Evolutionary conservation across 257 asterid species (phyloP).

Genomic region (Penstemon davidsonii): DNA sequence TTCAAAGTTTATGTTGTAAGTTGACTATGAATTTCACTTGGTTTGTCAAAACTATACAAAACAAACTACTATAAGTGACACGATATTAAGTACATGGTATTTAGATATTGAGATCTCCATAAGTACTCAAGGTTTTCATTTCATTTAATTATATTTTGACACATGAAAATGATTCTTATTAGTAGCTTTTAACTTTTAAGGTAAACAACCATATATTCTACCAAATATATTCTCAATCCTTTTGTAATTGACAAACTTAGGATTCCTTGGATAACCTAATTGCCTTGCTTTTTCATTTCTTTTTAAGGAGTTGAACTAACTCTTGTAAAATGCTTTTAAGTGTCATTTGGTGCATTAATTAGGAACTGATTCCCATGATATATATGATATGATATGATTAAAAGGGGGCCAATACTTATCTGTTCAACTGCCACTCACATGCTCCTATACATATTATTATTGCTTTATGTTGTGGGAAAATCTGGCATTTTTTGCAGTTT

Average conservation of each 20-base stretch:
- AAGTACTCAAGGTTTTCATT: not conserved
- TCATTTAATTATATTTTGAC: not conserved
- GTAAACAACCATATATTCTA: constrained; percentile 21
- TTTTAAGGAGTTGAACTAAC: constrained; percentile 36
- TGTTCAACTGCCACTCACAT: constrained; percentile 50
- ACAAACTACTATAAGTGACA: too few relatives aligned
- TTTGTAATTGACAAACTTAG: constrained; percentile 5
- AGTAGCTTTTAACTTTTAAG: constrained; percentile 5
- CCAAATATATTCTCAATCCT: constrained; percentile 17
- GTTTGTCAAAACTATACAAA: too few relatives aligned
- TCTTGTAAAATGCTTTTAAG: constrained; percentile 22
- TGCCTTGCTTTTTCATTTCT: constrained; percentile 16
- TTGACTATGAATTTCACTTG: too few relatives aligned
- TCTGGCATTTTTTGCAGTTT: not conserved
- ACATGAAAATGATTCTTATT: constrained; percentile 9
- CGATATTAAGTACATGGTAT: too few relatives aligned
- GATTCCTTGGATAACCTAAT: constrained; percentile 41
- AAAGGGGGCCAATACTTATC: constrained; percentile 28
- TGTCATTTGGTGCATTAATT: constrained; percentile 40
- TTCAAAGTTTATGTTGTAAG: too few relatives aligned
- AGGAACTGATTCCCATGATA: constrained; percentile 26
- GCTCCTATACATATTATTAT: constrained; percentile 30
- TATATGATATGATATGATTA: not conserved
- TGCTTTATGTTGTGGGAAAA: constrained; percentile 8
- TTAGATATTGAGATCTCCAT: too few relatives aligned